Percentiles rank a stretch among this genome's conserved stretches.
These are phyloP conservation scores for Pseudogymnoascus sp. DNA, from an alignment of 2,329 filamentous ascomycete species.

Conservation along the genomic window DNA sequence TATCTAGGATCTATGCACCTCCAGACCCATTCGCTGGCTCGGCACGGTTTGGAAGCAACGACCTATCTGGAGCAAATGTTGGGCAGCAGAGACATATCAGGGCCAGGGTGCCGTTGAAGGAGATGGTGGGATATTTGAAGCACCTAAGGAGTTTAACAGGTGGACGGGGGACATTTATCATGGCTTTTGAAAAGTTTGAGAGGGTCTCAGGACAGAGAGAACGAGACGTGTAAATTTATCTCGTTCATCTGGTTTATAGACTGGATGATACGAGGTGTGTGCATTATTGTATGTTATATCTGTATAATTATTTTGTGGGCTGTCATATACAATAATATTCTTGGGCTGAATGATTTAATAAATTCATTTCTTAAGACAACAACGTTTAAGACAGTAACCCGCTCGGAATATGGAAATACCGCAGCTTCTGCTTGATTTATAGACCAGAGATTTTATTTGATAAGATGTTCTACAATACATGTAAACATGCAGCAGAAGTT, in stretches of 20 bases:
- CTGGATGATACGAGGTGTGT: neutral
- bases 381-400: neutral
- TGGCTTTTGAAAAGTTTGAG: constrained; percentile 68
- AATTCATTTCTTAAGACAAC: neutral
- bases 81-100: constrained; percentile 59
- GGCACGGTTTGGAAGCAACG: neutral
- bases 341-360: neutral
- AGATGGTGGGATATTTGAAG: constrained; percentile 93
- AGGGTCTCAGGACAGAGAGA: constrained; percentile 54
- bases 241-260: too few species aligned
- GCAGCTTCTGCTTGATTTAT: neutral
- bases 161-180: constrained; percentile 72
- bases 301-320: neutral
- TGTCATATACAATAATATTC: neutral
- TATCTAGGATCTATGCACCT: constrained; percentile 74
- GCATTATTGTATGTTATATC: neutral
- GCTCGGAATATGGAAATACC: neutral
- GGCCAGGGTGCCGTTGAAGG: constrained; percentile 84
- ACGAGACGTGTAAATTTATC: neutral
- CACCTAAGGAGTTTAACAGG: constrained; percentile 83
- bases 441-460: neutral
- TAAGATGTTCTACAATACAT: neutral
- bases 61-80: constrained; percentile 13
- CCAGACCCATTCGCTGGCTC: constrained; percentile 66
- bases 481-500: neutral